phyloP scores from a whole-genome alignment of 169 alveolate species.

The Amoebophrya sp. region DNA sequence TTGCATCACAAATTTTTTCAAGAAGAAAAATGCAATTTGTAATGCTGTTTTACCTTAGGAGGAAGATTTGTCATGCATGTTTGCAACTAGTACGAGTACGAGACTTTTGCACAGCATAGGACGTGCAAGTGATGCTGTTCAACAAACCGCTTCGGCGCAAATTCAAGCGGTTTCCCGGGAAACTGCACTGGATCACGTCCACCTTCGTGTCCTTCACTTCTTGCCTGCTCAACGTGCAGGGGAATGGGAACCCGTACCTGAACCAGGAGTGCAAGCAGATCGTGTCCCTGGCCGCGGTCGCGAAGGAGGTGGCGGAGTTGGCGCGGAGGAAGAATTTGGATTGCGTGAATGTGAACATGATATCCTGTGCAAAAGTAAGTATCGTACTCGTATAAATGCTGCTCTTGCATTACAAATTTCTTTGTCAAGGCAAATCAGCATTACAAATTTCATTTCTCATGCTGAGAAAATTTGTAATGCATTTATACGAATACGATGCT shows the following conservation, averaged over 20 bases:
- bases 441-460: too few species aligned
- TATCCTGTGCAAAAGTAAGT: too few species aligned
- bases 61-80: too few species aligned
- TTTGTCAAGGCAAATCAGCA: too few species aligned
- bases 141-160: neutral
- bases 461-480: too few species aligned
- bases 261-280: slow-evolving; percentile 12
- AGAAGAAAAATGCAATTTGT: too few species aligned
- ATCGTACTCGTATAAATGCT: too few species aligned
- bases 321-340: neutral
- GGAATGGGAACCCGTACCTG: neutral
- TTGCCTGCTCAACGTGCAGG: neutral
- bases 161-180: neutral
- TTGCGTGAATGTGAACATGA: neutral
- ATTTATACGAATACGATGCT: too few species aligned
- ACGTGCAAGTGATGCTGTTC: neutral
- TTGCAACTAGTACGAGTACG: too few species aligned
- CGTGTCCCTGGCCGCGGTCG: neutral
- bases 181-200: neutral
- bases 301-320: slow-evolving; percentile 19
- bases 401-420: too few species aligned
- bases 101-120: neutral
- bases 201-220: neutral
- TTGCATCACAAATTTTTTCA: too few species aligned
- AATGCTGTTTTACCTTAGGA: too few species aligned